phyloP scores from a whole-genome alignment of 1,139 yeast genomes.

The Kurtzmaniella quercitrusa region DNA sequence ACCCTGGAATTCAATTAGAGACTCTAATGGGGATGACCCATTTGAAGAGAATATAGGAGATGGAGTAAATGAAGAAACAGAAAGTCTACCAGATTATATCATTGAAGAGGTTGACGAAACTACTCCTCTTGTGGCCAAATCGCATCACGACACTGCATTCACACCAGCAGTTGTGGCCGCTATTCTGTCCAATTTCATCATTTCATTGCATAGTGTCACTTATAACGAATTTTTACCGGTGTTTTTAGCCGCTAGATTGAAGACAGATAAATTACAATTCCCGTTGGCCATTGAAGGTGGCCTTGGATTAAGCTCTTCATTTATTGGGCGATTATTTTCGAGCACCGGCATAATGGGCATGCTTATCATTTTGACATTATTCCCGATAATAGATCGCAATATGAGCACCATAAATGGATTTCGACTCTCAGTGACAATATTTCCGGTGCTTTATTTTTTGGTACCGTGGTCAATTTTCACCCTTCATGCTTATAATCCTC shows the following conservation, averaged over 20 bases:
- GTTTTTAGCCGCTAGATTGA: constrained; percentile 48
- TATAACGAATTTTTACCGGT: constrained; percentile 60
- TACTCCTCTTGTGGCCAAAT: constrained; percentile 1
- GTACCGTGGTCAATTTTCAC: constrained; percentile 22
- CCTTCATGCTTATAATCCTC: constrained; percentile 14
- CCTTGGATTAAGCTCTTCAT: constrained; percentile 28
- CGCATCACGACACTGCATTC: constrained; percentile 13
- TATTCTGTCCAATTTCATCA: constrained; percentile 36
- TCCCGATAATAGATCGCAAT: constrained; percentile 22
- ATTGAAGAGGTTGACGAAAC: constrained; percentile 4
- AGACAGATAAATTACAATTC: constrained; percentile 32
- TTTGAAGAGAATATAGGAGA: constrained; percentile 3
- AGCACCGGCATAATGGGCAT: constrained; percentile 24
- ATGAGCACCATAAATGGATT: constrained; percentile 20
- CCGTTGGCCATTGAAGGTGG: constrained; percentile 50
- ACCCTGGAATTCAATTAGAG: constrained; percentile 23
- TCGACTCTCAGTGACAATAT: constrained; percentile 18
- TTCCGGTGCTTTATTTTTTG: constrained; percentile 20
- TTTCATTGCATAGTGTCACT: constrained; percentile 50
- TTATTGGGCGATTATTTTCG: constrained; percentile 23
- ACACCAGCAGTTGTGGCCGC: constrained; percentile 38
- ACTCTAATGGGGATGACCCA: not conserved
- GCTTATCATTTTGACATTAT: constrained; percentile 18
- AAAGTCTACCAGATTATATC: constrained; percentile 5
- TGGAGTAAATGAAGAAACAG: constrained; percentile 8